Percentiles rank a stretch among this genome's conserved stretches.
phyloP scores from a whole-genome alignment of 2,329 filamentous ascomycete genomes.

The Gaeumannomyces sp. region DNA sequence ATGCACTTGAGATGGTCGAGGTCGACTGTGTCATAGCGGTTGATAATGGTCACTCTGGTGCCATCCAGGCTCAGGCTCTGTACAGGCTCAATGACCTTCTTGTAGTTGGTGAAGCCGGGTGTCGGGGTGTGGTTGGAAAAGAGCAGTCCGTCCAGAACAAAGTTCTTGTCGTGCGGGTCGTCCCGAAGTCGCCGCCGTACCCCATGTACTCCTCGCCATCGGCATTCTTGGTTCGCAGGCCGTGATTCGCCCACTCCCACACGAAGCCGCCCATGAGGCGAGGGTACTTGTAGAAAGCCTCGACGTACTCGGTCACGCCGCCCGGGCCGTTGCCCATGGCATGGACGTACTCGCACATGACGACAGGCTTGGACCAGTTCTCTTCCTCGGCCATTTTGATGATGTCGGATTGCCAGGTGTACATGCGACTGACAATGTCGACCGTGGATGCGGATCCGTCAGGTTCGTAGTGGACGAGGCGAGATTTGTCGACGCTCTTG shows the following conservation, averaged over 20 bases:
- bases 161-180: constrained; percentile 48
- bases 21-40: constrained; percentile 47
- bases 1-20: constrained; percentile 43
- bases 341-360: constrained; percentile 44
- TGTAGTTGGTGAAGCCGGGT: constrained; percentile 47
- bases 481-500: constrained; percentile 46
- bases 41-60: constrained; percentile 39
- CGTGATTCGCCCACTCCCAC: constrained; percentile 55
- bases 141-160: constrained; percentile 45
- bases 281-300: constrained; percentile 51
- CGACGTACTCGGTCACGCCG: constrained; percentile 57
- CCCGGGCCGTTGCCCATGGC: constrained; percentile 67
- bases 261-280: constrained; percentile 55
- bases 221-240: constrained; percentile 36
- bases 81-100: constrained; percentile 54
- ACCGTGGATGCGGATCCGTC: constrained; percentile 49
- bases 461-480: constrained; percentile 57
- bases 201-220: constrained; percentile 41
- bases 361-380: constrained; percentile 41
- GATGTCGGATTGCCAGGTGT: constrained; percentile 39
- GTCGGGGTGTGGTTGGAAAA: constrained; percentile 42
- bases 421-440: constrained; percentile 60
- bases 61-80: constrained; percentile 40
- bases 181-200: constrained; percentile 52
- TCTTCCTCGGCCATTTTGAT: constrained; percentile 30